phyloP scores from a whole-genome alignment of 805 yeast genomes.

The Candida bentonensis region DNA sequence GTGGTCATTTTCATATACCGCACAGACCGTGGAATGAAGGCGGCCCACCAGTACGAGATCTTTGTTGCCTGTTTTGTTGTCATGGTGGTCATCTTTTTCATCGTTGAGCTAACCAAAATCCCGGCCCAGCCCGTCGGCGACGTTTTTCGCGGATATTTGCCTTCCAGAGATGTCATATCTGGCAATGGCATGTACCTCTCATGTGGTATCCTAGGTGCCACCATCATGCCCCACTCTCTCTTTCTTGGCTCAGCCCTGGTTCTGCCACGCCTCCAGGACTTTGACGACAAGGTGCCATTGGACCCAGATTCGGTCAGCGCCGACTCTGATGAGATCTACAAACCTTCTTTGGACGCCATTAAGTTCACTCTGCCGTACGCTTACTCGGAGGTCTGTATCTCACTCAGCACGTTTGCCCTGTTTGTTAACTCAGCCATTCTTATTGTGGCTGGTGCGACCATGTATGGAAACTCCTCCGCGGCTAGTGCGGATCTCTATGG shows the following conservation, averaged over 20 bases:
- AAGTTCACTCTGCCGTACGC: conserved; percentile 59
- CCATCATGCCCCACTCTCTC: conserved; percentile 89
- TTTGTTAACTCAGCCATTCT: conserved; percentile 78
- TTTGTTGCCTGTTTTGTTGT: conserved; percentile 66
- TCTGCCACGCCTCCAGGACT: conserved; percentile 71
- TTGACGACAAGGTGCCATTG: conserved; percentile 52
- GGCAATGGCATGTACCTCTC: conserved; percentile 63
- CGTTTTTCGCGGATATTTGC: conserved; percentile 57
- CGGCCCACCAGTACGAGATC: conserved; percentile 68
- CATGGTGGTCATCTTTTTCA: conserved; percentile 76
- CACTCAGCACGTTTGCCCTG: conserved; percentile 66
- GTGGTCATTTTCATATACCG: conserved; percentile 77
- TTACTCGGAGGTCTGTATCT: conserved; percentile 51
- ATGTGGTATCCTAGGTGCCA: conserved; percentile 83
- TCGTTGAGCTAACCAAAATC: conserved; percentile 60
- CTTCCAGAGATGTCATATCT: conserved; percentile 33
- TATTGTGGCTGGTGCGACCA: conserved; percentile 67
- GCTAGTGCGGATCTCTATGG: conserved; percentile 72
- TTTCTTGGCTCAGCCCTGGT: conserved; percentile 83
- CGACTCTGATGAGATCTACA: conserved; percentile 36
- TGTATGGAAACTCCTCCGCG: conserved; percentile 51
- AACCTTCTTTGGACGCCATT: conserved; percentile 63
- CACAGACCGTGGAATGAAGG: conserved; percentile 68
- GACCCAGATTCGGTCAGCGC: conserved; percentile 13
- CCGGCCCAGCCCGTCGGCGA: conserved; percentile 38